Percentiles rank a stretch among this genome's conserved stretches.
Conservation (phyloP, 768 basidiomycete genomes). For the Boletus sp. region DNA sequence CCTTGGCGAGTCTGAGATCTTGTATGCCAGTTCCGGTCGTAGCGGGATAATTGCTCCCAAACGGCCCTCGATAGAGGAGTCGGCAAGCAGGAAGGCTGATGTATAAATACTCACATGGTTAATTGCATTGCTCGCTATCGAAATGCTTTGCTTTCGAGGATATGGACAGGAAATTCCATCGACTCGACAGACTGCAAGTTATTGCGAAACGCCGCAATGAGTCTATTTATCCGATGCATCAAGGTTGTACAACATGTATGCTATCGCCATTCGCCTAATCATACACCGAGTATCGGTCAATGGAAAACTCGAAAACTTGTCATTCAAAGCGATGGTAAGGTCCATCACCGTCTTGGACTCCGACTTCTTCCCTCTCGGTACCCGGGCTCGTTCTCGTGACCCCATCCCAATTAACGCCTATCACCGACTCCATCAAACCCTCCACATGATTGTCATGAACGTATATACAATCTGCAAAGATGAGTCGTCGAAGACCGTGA, state of each 20-base stretch:
- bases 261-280: not conserved
- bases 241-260: not conserved
- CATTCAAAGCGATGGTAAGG: not conserved
- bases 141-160: not conserved
- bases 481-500: constrained; percentile 11
- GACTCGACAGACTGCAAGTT: not conserved
- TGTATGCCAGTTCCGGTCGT: constrained; percentile 68
- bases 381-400: not conserved
- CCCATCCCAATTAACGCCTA: constrained; percentile 21
- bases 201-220: not conserved
- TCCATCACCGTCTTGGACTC: not conserved
- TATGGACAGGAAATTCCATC: too few relatives aligned
- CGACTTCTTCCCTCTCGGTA: not conserved
- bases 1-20: constrained; percentile 60
- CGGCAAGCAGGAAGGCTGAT: constrained; percentile 18
- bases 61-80: constrained; percentile 27
- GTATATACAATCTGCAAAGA: constrained; percentile 10
- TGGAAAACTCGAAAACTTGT: not conserved
- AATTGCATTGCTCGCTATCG: constrained; percentile 25
- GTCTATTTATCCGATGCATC: not conserved
- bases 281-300: not conserved
- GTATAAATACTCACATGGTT: constrained; percentile 30
- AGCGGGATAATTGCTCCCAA: constrained; percentile 39
- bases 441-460: constrained; percentile 2
- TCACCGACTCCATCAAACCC: constrained; percentile 3